phyloP scores from a whole-genome alignment of 371 early-diverging fungal genomes.

The Paraphysoderma sedebokerense region DNA sequence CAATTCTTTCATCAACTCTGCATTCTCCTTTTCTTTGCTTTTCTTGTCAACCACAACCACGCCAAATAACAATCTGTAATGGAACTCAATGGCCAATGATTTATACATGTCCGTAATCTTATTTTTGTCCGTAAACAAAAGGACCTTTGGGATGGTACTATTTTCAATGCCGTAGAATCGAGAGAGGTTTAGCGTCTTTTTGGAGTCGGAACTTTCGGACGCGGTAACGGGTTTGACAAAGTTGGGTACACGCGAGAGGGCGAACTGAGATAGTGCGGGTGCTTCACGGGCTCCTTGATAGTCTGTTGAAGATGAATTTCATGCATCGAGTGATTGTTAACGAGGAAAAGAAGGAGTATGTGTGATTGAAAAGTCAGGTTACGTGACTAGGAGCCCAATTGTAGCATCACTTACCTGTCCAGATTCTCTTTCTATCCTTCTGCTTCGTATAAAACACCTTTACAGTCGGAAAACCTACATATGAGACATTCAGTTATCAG shows the following conservation, averaged over 20 bases:
- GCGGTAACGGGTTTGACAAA: constrained; percentile 21
- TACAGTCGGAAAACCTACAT: constrained; percentile 80
- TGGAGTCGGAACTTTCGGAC: constrained; percentile 25
- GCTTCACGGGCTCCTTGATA: constrained; percentile 71
- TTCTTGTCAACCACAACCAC: constrained; percentile 31
- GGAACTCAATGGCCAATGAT: constrained; percentile 59
- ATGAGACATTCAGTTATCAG: too few species aligned
- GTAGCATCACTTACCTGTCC: constrained; percentile 7
- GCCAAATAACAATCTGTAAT: constrained; percentile 46
- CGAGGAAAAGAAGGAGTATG: too few species aligned
- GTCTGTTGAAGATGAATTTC: constrained; percentile 24
- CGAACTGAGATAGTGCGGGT: constrained; percentile 47
- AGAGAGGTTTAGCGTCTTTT: constrained; percentile 30
- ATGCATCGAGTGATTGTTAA: too few species aligned
- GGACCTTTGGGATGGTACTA: constrained; percentile 34
- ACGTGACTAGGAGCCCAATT: not conserved
- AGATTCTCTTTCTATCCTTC: constrained; percentile 7
- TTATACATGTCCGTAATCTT: constrained; percentile 62
- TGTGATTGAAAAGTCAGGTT: not conserved
- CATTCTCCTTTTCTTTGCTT: too few species aligned
- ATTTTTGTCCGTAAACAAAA: constrained; percentile 58
- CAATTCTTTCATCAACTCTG: too few species aligned
- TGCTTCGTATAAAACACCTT: constrained; percentile 58
- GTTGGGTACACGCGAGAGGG: constrained; percentile 36
- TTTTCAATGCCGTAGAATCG: constrained; percentile 29